Evolutionary conservation across 1,284 basidiomycete genomes (phyloP).

Genomic region (Erythrobasidium hasegawianum): DNA sequence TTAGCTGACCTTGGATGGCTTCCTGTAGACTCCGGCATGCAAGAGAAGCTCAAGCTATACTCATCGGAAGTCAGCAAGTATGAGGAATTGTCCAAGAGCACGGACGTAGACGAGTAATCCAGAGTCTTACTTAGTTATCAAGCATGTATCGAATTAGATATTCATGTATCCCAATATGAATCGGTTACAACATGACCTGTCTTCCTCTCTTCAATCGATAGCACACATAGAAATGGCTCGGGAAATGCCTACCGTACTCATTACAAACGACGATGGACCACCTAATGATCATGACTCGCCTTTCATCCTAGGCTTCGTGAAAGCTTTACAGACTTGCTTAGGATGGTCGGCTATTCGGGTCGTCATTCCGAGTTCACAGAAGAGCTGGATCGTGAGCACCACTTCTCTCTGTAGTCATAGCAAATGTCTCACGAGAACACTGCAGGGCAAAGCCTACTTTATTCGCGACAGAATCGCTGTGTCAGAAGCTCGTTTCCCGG

Average conservation of each 20-base stretch:
- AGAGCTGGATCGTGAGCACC: conserved; percentile 17
- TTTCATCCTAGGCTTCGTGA: conserved; percentile 74
- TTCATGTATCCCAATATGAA: no score
- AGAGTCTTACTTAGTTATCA: no score
- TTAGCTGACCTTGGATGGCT: background rate
- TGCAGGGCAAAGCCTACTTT: conserved; percentile 69
- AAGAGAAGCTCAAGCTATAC: conserved; percentile 37
- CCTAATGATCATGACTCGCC: conserved; percentile 68
- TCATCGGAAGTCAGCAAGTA: conserved; percentile 5
- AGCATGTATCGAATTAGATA: no score
- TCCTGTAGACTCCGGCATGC: conserved; percentile 21
- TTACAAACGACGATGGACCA: conserved; percentile 78
- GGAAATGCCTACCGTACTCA: conserved; percentile 27
- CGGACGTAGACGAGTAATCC: conserved; percentile 26
- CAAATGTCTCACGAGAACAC: conserved; percentile 44
- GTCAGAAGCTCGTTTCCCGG: conserved; percentile 77
- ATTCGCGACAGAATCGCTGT: conserved; percentile 74
- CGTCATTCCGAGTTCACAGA: conserved; percentile 67
- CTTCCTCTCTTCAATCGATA: background rate
- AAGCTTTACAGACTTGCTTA: conserved; percentile 58
- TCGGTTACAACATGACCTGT: no score
- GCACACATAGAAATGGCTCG: background rate
- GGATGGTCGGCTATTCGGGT: conserved; percentile 81
- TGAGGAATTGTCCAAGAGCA: conserved; percentile 25
- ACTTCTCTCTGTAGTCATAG: background rate